These are phyloP conservation scores for Tagetes patula DNA, from an alignment of 129 eudicot genomes.

Conservation along the genomic window DNA sequence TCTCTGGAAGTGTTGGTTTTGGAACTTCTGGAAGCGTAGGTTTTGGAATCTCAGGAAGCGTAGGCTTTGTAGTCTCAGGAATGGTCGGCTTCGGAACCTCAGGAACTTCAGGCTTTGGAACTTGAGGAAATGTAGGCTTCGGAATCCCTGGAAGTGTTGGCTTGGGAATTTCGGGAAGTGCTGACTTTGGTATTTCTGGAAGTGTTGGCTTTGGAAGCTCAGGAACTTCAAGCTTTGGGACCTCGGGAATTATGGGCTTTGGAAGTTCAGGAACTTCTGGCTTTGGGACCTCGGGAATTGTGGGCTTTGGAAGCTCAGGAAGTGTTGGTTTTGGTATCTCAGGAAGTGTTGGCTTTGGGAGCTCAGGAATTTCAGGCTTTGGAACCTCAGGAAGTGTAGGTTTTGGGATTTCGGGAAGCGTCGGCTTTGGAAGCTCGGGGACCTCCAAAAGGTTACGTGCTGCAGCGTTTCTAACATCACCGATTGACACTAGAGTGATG, in stretches of 20 bases:
- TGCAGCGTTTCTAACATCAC: neutral
- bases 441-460: slow-evolving; percentile 34
- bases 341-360: slow-evolving; percentile 23
- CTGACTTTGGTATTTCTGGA: neutral
- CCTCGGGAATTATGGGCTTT: slow-evolving; percentile 19
- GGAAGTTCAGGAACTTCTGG: slow-evolving; percentile 20
- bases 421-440: slow-evolving; percentile 17
- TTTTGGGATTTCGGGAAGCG: slow-evolving; percentile 12
- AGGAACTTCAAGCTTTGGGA: slow-evolving; percentile 23
- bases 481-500: slow-evolving; percentile 9
- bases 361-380: neutral
- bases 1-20: too few species aligned
- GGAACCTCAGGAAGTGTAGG: slow-evolving; percentile 12
- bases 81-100: slow-evolving; percentile 3
- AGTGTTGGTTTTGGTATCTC: slow-evolving; percentile 16
- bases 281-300: slow-evolving; percentile 19
- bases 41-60: too few species aligned
- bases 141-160: slow-evolving; percentile 13
- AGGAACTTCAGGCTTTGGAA: neutral
- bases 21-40: too few species aligned
- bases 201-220: slow-evolving; percentile 12
- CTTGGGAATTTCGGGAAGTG: neutral
- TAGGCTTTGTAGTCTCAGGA: neutral
- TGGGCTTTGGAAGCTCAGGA: slow-evolving; percentile 19
- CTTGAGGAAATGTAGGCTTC: neutral